phyloP scores from a whole-genome alignment of 768 basidiomycete genomes.

The Amylocystis lapponica region DNA sequence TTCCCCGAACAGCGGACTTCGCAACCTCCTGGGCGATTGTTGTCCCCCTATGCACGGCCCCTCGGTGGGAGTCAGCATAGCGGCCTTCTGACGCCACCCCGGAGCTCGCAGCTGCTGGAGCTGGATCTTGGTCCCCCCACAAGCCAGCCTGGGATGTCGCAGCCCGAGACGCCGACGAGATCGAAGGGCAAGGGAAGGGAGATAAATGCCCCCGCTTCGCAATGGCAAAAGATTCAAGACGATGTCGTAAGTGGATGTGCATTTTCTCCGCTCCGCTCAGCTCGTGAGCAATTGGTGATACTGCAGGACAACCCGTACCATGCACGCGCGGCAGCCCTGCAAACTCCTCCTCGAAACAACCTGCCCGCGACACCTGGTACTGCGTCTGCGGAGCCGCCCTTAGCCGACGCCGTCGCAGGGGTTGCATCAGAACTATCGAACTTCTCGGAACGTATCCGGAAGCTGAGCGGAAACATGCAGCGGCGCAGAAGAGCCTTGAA shows the following conservation, averaged over 20 bases:
- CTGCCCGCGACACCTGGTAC: no score
- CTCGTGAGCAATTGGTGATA: not conserved
- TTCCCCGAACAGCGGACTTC: no score
- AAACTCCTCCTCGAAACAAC: no score
- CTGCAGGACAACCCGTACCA: slow-evolving; percentile 15
- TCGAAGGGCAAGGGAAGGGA: slow-evolving; percentile 7
- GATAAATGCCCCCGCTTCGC: not conserved
- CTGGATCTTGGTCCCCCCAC: not conserved
- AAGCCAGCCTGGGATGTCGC: not conserved
- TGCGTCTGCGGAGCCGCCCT: slow-evolving; percentile 6
- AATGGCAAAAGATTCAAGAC: slow-evolving; percentile 10
- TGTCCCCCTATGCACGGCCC: not conserved
- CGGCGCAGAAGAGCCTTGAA: slow-evolving; percentile 29
- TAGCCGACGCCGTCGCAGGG: slow-evolving; percentile 22
- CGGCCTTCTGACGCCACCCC: slow-evolving; percentile 14
- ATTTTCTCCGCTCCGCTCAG: slow-evolving; percentile 4
- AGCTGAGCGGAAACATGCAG: slow-evolving; percentile 34
- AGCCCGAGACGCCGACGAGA: slow-evolving; percentile 1
- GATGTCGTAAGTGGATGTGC: slow-evolving; percentile 15
- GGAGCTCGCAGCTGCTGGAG: slow-evolving; percentile 9
- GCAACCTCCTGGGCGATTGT: not conserved
- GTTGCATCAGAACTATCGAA: slow-evolving; percentile 13
- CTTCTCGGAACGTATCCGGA: slow-evolving; percentile 26
- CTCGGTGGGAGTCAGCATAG: not conserved
- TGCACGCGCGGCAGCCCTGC: slow-evolving; percentile 1